A percentile compares a stretch with the other conserved stretches of the same genome.
Conservation (phyloP, 1,284 basidiomycete species). For the Leccinum fallax region DNA sequence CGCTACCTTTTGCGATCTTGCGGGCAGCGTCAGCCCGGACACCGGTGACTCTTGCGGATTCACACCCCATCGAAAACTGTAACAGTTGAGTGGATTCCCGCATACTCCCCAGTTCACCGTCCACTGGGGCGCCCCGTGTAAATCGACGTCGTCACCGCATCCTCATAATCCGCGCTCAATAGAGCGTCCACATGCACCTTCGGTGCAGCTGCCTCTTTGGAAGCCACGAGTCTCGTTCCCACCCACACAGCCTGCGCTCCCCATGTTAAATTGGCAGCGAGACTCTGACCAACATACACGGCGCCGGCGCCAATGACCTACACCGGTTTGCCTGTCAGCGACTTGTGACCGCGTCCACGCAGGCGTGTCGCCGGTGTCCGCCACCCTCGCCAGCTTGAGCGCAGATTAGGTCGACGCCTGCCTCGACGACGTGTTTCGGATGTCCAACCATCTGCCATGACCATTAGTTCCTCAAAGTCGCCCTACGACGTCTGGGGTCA, state of each 20-base stretch:
- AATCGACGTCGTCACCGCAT: slow-evolving; percentile 78
- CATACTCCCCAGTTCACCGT: slow-evolving; percentile 10
- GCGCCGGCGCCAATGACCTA: slow-evolving; percentile 87
- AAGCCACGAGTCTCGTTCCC: slow-evolving; percentile 87
- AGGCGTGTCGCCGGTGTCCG: slow-evolving; percentile 78
- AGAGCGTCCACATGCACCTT: slow-evolving; percentile 82
- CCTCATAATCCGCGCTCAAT: slow-evolving; percentile 65
- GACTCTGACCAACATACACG: slow-evolving; percentile 80
- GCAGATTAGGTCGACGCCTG: slow-evolving; percentile 86
- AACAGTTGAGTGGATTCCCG: slow-evolving; percentile 8
- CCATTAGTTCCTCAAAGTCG: neutral
- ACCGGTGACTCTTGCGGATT: slow-evolving; percentile 17
- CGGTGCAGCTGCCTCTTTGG: slow-evolving; percentile 78
- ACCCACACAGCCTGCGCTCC: slow-evolving; percentile 82
- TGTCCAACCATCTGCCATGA: slow-evolving; percentile 78
- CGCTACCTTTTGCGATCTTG: slow-evolving; percentile 18
- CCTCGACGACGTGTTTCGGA: slow-evolving; percentile 83
- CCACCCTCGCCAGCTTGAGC: slow-evolving; percentile 89
- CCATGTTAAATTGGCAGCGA: slow-evolving; percentile 83
- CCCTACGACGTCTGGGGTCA: neutral
- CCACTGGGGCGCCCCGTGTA: slow-evolving; percentile 78
- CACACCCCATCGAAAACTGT: slow-evolving; percentile 12
- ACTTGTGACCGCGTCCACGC: slow-evolving; percentile 67
- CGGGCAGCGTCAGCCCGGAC: slow-evolving; percentile 26
- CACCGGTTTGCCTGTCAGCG: slow-evolving; percentile 77